Conservation (phyloP, 805 yeast genomes). For the Nakazawaea sp. region DNA sequence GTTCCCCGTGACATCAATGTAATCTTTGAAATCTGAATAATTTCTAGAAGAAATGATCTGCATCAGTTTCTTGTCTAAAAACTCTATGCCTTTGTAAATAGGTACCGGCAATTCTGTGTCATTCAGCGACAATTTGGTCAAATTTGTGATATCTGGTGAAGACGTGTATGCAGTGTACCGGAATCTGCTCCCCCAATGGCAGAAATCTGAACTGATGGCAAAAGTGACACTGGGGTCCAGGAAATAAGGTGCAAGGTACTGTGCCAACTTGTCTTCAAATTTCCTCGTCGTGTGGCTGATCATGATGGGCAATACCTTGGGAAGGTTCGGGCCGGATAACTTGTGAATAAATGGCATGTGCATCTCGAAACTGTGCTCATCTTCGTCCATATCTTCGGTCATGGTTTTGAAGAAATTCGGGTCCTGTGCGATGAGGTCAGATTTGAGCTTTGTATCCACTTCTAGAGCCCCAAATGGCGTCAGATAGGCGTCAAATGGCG, state of each 20-base stretch:
- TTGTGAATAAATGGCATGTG: conserved; percentile 73
- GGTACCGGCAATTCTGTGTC: conserved; percentile 25
- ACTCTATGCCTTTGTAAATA: conserved; percentile 68
- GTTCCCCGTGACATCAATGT: conserved; percentile 67
- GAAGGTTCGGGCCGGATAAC: conserved; percentile 29
- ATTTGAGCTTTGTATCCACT: conserved; percentile 49
- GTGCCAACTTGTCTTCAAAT: conserved; percentile 39
- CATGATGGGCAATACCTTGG: conserved; percentile 69
- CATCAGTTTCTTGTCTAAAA: conserved; percentile 70
- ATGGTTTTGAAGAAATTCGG: conserved; percentile 44
- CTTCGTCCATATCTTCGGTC: conserved; percentile 58
- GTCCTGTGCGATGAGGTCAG: conserved; percentile 26
- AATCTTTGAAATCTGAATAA: conserved; percentile 54
- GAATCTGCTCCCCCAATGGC: conserved; percentile 86
- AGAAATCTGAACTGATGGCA: conserved; percentile 83
- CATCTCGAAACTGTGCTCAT: conserved; percentile 94
- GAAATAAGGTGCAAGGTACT: conserved; percentile 44
- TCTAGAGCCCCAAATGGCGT: conserved; percentile 79
- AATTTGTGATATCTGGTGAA: conserved; percentile 20
- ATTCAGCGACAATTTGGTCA: conserved; percentile 9
- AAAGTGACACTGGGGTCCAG: conserved; percentile 54
- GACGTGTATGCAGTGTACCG: conserved; percentile 48
- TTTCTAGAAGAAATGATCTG: conserved; percentile 47
- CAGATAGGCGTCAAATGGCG: conserved; percentile 47
- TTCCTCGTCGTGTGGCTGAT: conserved; percentile 53